Evolutionary conservation across 768 basidiomycete genomes (phyloP).

Genomic region (Roridomyces roridus): DNA sequence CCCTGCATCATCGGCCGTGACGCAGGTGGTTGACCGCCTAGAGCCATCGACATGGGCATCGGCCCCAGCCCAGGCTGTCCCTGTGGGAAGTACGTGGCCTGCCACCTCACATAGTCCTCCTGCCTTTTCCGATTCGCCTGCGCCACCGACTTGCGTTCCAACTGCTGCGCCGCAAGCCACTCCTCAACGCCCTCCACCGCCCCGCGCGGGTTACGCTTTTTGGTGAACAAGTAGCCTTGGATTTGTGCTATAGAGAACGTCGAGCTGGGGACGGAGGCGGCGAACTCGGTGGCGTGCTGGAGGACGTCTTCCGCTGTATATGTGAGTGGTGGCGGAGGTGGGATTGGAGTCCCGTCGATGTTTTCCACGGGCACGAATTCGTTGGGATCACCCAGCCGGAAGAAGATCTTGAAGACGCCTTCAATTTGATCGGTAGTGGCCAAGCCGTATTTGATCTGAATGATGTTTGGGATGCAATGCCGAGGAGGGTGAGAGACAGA

Average conservation of each 20-base stretch:
- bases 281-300: background rate
- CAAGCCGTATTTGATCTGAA: constrained; percentile 12
- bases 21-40: no score
- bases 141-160: no score
- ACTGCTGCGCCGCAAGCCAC: background rate
- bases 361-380: no score
- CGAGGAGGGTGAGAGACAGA: background rate
- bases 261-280: background rate
- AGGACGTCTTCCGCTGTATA: background rate
- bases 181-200: background rate
- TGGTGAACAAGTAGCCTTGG: background rate
- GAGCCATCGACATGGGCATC: no score
- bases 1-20: no score
- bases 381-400: no score
- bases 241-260: background rate
- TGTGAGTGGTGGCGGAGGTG: no score
- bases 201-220: background rate
- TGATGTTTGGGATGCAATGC: background rate
- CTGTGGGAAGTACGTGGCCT: no score
- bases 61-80: no score
- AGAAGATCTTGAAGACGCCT: constrained; percentile 12
- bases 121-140: no score
- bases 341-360: no score
- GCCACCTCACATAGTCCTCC: no score
- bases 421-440: constrained; percentile 9